Evolutionary conservation across 352 stramenopile species (phyloP), one percentile per base, ranked within the genome.

Genomic region (Phytophthora sojae): DNA sequence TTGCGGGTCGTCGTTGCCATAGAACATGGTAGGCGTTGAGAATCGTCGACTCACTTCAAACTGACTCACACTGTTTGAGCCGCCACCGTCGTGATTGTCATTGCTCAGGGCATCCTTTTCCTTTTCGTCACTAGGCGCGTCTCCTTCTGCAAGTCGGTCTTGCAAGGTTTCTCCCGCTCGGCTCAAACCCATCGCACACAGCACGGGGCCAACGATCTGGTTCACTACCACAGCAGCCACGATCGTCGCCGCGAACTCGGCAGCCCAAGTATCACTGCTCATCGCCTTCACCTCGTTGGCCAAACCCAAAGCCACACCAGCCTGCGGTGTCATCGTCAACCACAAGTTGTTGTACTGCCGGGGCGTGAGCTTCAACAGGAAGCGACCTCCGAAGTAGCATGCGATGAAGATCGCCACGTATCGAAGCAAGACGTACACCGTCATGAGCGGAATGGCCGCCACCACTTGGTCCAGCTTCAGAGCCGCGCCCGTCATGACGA

Each of bases 321-420:
- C 84, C 61, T 92, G 85, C 0, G 85, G 85, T 0, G 85, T 90
- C 79, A 92, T 88, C 19, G 82, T 91, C 52, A 92, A 64, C 85
- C 85, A 92, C 56, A 92, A 65, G 67, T 89, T 90, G 72, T 88
- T 90, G 77, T 92, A 92, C 70, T 91, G 77, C 57, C 44, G 72
- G 12, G 82, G 82, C 8, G 73, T 59, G 26, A 91, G 66, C 65
- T 89, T 88, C 14, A 92, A 62, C 47, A 92, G 39, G 60, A 80
- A 90, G 39, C 83, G 80, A 19, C 84, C 84, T 35, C 72, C 82
- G 32, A 76, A 69, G 72, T 90, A 92, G 51, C 79, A 90, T 6
- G 81, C 85, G 17, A 87, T 63, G 62, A 92, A 92, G 71, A 92
- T 89, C 2, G 81, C 79, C 0, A 89, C 53, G 51, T 87, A 92